Evolutionary conservation across 371 early-diverging fungal species (phyloP).

Genomic region (Actinomucor elegans): DNA sequence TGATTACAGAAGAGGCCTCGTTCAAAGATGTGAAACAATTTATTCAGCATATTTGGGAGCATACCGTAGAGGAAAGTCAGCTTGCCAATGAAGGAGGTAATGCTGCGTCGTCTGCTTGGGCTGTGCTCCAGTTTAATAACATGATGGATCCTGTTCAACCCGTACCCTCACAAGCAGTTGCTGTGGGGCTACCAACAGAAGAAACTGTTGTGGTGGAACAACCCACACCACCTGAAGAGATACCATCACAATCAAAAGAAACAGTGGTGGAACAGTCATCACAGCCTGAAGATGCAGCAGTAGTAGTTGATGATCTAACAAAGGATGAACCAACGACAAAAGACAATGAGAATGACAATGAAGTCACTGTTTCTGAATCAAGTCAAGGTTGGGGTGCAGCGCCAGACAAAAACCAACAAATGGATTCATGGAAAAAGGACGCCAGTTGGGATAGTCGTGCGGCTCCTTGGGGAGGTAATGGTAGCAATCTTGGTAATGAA

Average conservation of each 20-base stretch:
- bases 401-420: background rate
- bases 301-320: too few relatives aligned
- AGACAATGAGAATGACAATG: too few relatives aligned
- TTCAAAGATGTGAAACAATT: conserved; percentile 28
- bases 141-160: background rate
- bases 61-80: conserved; percentile 7
- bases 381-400: too few relatives aligned
- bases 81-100: background rate
- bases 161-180: too few relatives aligned
- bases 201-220: background rate
- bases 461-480: too few relatives aligned
- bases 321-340: too few relatives aligned
- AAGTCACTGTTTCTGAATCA: too few relatives aligned
- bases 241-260: background rate
- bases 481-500: too few relatives aligned
- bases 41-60: conserved; percentile 28
- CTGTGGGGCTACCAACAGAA: background rate
- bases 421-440: too few relatives aligned
- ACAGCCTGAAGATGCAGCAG: too few relatives aligned
- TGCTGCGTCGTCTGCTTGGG: background rate
- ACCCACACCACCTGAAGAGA: background rate
- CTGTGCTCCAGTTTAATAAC: conserved; percentile 3
- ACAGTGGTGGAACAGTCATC: too few relatives aligned
- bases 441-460: too few relatives aligned
- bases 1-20: conserved; percentile 20